Conservation (phyloP, 2,329 filamentous ascomycete genomes). For the Elsinoe perseae region DNA sequence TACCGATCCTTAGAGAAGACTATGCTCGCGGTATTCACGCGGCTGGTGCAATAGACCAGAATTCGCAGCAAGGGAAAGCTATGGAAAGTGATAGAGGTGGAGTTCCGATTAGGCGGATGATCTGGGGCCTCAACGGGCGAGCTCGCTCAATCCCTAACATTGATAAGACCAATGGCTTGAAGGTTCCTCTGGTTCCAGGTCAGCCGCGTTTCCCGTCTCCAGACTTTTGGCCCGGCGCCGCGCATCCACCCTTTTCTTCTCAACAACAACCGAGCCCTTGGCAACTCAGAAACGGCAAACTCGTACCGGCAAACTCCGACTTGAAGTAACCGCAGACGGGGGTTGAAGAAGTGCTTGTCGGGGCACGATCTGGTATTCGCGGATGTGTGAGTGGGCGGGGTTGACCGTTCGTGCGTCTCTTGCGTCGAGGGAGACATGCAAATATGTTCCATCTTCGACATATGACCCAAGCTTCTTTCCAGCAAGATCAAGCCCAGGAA, state of each 20-base stretch:
- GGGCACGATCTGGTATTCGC: background rate
- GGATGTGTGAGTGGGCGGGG: background rate
- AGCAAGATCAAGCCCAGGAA: background rate
- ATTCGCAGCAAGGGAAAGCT: background rate
- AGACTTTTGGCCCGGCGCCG: background rate
- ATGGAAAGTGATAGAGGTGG: background rate
- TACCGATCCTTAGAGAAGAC: background rate
- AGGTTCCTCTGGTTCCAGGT: background rate
- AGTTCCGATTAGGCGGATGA: background rate
- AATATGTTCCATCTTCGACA: background rate
- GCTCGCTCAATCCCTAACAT: background rate
- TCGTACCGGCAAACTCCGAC: background rate
- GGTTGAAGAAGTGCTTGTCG: background rate
- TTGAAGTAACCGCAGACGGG: background rate
- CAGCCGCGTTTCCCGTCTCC: background rate
- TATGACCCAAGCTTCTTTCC: slow-evolving; percentile 1
- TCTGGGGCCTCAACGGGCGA: background rate
- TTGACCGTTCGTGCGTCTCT: background rate
- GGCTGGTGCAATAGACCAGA: background rate
- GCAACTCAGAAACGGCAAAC: background rate
- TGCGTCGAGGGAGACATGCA: background rate
- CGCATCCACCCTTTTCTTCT: background rate
- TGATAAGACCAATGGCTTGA: background rate
- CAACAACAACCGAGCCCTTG: background rate
- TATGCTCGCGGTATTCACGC: background rate